A percentile compares a stretch with the other conserved stretches of the same genome.
These are phyloP conservation scores for Lenzites betulinus DNA, from an alignment of 768 basidiomycete genomes.

Conservation along the genomic window DNA sequence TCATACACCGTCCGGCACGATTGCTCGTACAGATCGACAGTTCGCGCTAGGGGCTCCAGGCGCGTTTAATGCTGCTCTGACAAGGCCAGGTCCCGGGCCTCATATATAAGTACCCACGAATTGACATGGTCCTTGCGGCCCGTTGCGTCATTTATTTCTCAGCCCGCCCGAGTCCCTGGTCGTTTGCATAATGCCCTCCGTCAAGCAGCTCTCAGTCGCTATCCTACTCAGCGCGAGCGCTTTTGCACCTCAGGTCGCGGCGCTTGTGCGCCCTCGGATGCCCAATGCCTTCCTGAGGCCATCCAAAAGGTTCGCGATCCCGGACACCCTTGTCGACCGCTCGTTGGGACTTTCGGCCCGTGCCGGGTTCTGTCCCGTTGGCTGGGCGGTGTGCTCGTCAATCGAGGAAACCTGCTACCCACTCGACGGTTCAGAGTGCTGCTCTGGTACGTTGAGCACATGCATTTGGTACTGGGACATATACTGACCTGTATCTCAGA, in stretches of 20 bases:
- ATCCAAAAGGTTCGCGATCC: not conserved
- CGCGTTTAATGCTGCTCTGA: not conserved
- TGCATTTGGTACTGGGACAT: too few relatives aligned
- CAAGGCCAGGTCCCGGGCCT: not conserved
- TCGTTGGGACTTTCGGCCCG: not conserved
- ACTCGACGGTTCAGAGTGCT: slow-evolving; percentile 18
- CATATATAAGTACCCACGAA: not conserved
- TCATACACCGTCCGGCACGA: not conserved
- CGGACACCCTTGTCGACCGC: not conserved
- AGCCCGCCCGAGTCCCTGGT: too few relatives aligned
- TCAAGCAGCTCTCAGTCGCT: too few relatives aligned
- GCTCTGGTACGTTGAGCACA: slow-evolving; percentile 1
- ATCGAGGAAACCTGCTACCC: slow-evolving; percentile 9
- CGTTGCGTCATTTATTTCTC: too few relatives aligned
- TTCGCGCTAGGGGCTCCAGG: not conserved
- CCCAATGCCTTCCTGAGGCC: not conserved
- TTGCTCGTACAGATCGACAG: not conserved
- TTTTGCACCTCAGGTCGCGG: too few relatives aligned
- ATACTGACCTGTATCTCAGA: not conserved
- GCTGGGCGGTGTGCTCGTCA: slow-evolving; percentile 9
- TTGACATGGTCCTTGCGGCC: not conserved
- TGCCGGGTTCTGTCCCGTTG: slow-evolving; percentile 5
- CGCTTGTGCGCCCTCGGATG: too few relatives aligned
- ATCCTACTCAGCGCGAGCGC: too few relatives aligned
- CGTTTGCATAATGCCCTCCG: too few relatives aligned